Evolutionary conservation across 768 basidiomycete species (phyloP), one percentile per base, ranked within the genome.

Genomic region (Mycena albidolilacea): DNA sequence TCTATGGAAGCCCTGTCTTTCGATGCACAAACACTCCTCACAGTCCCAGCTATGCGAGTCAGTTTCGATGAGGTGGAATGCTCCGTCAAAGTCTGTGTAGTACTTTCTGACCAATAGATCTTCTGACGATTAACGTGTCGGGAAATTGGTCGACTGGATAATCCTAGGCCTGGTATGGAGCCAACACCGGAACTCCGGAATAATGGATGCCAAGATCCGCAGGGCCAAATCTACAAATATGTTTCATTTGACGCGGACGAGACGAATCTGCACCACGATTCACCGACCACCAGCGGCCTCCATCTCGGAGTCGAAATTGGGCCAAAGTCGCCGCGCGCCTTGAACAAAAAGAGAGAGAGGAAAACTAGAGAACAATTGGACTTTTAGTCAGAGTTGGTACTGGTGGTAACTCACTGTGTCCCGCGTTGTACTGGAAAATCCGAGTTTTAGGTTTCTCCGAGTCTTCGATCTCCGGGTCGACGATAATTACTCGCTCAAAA

Each of bases 201-300:
- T 58, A 58, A 19, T 58, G 57, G 7, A 58, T 5, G 17, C 19
- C 37, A 2, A 19, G 17, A 38, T 58, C 57, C 1, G 57, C 57
- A 35, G 37, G 37, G 35, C 7, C 21, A 17, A 38, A 19, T 30
- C 19, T 35, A 38, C 6, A 37, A 8, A 12, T 46, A 38, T 37
- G 7, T 19, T 43, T 9, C 19, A 8, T 23, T 23, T 52, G n/a
- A 4, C 21, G 6, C 19, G 52, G 3, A 23, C 6, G 3, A 54
- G 9, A 1, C 41, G 46, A 4, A 15, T 43, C 12, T 12, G 8
- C 8, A 1, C 9, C 12, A 35, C 12, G 10, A 37, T 35, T 38
- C 90, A 92, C 21, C 91, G 15, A 6, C 55, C 65, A n/a, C 65
- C 65, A 8, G 55, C 44, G 30, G 58, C 48, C 46, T 68, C 0